Evolutionary conservation across 495 filamentous ascomycete species (phyloP).

Genomic region (Neurospora cerealis): DNA sequence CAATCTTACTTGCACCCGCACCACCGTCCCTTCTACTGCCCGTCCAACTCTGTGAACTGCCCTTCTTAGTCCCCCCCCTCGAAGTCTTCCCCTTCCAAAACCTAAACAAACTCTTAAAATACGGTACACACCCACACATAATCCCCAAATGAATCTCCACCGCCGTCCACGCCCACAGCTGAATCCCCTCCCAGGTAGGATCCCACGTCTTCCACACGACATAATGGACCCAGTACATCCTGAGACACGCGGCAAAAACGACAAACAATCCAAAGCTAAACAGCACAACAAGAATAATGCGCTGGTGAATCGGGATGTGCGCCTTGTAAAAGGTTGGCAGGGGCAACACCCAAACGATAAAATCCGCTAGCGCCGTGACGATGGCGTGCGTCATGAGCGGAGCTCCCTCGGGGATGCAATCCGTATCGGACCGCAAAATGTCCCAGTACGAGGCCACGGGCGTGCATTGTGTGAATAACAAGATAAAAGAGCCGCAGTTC

Average conservation of each 20-base stretch:
- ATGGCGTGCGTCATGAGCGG: conserved; percentile 14
- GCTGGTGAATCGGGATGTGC: conserved; percentile 14
- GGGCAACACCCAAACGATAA: conserved; percentile 34
- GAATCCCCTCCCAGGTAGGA: conserved; percentile 28
- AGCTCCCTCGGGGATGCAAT: conserved; percentile 20
- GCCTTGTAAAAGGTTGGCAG: conserved; percentile 24
- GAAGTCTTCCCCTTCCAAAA: conserved; percentile 1
- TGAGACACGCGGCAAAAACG: conserved; percentile 10
- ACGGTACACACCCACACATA: conserved; percentile 31
- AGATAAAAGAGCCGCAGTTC: conserved; percentile 16
- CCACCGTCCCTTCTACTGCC: neutral
- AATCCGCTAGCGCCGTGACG: conserved; percentile 27
- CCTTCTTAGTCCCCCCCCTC: neutral
- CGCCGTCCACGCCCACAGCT: conserved; percentile 31
- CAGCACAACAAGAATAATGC: conserved; percentile 15
- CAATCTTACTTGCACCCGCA: no score
- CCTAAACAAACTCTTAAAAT: conserved; percentile 24
- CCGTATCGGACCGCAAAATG: neutral
- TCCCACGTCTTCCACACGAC: conserved; percentile 22
- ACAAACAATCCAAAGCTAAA: conserved; percentile 19
- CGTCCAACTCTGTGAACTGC: neutral
- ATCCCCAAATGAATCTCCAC: conserved; percentile 33
- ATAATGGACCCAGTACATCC: conserved; percentile 18
- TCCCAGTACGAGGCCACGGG: conserved; percentile 30
- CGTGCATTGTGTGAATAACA: conserved; percentile 26